phyloP scores from a whole-genome alignment of 331 rosid species.

The Erythrophleum ivorense region DNA sequence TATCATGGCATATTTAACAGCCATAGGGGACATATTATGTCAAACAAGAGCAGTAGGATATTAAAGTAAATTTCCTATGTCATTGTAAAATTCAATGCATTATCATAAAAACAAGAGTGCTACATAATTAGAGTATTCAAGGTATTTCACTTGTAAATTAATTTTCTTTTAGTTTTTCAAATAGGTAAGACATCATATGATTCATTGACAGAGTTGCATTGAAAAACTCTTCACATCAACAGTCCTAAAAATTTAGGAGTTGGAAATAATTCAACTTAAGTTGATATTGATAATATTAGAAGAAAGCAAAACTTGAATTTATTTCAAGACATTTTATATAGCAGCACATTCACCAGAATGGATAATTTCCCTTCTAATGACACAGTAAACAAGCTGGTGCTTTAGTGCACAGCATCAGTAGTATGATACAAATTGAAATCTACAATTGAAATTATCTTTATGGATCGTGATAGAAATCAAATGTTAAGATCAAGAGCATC shows the following conservation, averaged over 20 bases:
- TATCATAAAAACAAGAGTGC: not conserved
- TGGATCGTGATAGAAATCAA: not conserved
- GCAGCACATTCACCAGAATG: slow-evolving; percentile 19
- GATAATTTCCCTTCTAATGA: slow-evolving; percentile 33
- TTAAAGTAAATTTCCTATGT: not conserved
- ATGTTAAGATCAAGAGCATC: not conserved
- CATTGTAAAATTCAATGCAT: not conserved
- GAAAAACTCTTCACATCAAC: not conserved
- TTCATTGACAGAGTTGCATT: not conserved
- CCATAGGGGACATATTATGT: slow-evolving; percentile 20
- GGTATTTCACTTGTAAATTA: not conserved
- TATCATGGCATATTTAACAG: slow-evolving; percentile 47
- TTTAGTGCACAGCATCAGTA: slow-evolving; percentile 27
- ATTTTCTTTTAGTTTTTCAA: not conserved
- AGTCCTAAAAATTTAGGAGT: slow-evolving; percentile 2
- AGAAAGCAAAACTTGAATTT: slow-evolving; percentile 14
- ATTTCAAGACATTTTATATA: slow-evolving; percentile 16
- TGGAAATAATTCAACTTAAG: slow-evolving; percentile 27
- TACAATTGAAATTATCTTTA: not conserved
- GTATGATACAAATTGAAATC: not conserved
- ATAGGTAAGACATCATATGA: not conserved
- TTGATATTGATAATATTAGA: not conserved
- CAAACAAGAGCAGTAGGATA: slow-evolving; percentile 30
- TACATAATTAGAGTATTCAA: not conserved
- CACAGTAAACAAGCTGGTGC: slow-evolving; percentile 18